These are phyloP conservation scores for Echinosophora koreensis DNA, from an alignment of 306 rosid species.

Conservation along the genomic window DNA sequence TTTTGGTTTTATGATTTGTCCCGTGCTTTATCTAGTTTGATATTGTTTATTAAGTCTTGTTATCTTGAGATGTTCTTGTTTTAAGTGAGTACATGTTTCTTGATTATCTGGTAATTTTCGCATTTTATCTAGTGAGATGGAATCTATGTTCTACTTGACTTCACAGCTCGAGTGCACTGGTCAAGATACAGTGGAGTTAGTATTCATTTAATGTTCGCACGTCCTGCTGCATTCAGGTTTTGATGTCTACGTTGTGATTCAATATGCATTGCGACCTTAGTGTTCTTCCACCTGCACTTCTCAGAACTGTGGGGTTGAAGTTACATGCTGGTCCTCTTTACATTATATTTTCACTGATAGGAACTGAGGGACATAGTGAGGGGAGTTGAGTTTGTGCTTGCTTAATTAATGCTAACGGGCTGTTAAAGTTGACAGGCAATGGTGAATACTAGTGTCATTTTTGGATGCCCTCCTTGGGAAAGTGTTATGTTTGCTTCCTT, in stretches of 20 bases:
- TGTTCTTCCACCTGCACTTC: not conserved
- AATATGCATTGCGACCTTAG: not conserved
- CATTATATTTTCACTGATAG: not conserved
- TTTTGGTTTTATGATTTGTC: slow-evolving; percentile 34
- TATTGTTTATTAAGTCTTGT: slow-evolving; percentile 24
- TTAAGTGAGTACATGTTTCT: slow-evolving; percentile 16
- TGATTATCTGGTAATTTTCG: slow-evolving; percentile 45
- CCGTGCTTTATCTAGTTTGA: slow-evolving; percentile 24
- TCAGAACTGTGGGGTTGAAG: not conserved
- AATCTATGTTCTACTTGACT: slow-evolving; percentile 40
- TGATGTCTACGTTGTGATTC: slow-evolving; percentile 29
- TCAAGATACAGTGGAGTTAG: slow-evolving; percentile 45
- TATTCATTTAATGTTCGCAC: slow-evolving; percentile 16
- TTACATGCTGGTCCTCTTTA: slow-evolving; percentile 3
- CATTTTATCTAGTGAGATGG: slow-evolving; percentile 47
- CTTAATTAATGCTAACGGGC: not conserved
- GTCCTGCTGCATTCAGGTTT: slow-evolving; percentile 29
- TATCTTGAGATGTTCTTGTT: slow-evolving; percentile 35
- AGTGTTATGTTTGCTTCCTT: not conserved
- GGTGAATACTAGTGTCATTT: not conserved
- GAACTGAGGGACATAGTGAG: not conserved
- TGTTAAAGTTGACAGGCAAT: not conserved
- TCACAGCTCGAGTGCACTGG: slow-evolving; percentile 33
- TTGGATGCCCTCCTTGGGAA: not conserved
- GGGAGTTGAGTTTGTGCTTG: not conserved